Percentiles rank a stretch among this genome's conserved stretches.
Evolutionary conservation across 2,329 filamentous ascomycete genomes (phyloP).

Genomic region (Bipolaris sorokiniana): DNA sequence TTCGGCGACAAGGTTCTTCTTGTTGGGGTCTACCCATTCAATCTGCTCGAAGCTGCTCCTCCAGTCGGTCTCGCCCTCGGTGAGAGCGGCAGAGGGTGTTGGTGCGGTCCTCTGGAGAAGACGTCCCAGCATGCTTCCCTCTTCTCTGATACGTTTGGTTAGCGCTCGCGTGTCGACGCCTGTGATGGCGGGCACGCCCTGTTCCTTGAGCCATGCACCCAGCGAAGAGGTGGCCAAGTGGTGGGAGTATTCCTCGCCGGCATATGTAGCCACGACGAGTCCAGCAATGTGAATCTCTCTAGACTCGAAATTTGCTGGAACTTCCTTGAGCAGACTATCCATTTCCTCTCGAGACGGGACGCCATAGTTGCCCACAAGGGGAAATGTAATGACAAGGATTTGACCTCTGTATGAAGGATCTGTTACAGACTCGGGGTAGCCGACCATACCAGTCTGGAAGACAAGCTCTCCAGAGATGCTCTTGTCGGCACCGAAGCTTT

Average conservation of each 20-base stretch:
- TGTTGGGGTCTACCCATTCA: conserved; percentile 91
- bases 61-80: conserved; percentile 52
- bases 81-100: conserved; percentile 28
- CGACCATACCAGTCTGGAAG: conserved; percentile 99
- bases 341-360: conserved; percentile 85
- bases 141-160: conserved; percentile 90
- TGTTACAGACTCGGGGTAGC: conserved; percentile 92
- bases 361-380: conserved; percentile 95
- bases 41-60: conserved; percentile 73
- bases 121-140: conserved; percentile 95
- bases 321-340: conserved; percentile 82
- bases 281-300: conserved; percentile 92
- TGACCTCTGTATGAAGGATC: conserved; percentile 89
- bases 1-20: conserved; percentile 89
- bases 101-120: conserved; percentile 74
- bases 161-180: conserved; percentile 92
- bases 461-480: conserved; percentile 96
- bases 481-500: conserved; percentile 95
- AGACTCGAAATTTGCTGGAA: conserved; percentile 93
- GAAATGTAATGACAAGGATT: conserved; percentile 96
- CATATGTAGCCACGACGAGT: conserved; percentile 87
- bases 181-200: conserved; percentile 91
- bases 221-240: conserved; percentile 89
- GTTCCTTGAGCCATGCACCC: conserved; percentile 94
- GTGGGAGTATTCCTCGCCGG: conserved; percentile 94